These are phyloP conservation scores for Ophiobolus disseminans DNA, from an alignment of 2,329 filamentous ascomycete species.

Conservation along the genomic window DNA sequence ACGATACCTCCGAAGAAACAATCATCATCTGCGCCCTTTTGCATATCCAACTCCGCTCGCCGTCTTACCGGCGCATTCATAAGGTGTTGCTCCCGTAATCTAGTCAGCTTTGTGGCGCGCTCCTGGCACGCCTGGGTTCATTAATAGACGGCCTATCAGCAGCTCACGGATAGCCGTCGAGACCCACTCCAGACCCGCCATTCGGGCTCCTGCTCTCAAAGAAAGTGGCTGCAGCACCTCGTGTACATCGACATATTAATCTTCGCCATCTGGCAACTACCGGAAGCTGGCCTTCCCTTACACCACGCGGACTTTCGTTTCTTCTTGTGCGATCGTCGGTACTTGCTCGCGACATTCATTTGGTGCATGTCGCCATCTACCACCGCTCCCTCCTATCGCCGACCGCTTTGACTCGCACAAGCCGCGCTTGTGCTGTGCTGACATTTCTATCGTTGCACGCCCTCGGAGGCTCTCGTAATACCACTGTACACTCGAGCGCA, in stretches of 20 bases:
- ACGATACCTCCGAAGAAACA: too few relatives aligned
- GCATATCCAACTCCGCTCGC: too few relatives aligned
- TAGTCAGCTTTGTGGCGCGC: constrained; percentile 13
- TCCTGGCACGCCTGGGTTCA: constrained; percentile 7
- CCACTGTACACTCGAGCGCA: not conserved
- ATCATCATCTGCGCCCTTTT: too few relatives aligned
- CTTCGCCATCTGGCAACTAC: constrained; percentile 33
- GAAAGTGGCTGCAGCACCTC: constrained; percentile 21
- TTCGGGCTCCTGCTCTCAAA: constrained; percentile 16
- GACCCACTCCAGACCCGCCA: constrained; percentile 23
- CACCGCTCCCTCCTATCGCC: constrained; percentile 6
- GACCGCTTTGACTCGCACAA: constrained; percentile 20
- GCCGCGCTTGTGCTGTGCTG: constrained; percentile 19
- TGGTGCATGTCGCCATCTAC: constrained; percentile 22
- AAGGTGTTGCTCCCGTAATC: too few relatives aligned
- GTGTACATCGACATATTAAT: constrained; percentile 26
- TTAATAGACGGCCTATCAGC: constrained; percentile 27
- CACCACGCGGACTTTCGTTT: constrained; percentile 2
- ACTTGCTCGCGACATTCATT: constrained; percentile 4
- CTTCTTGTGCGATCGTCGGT: constrained; percentile 14
- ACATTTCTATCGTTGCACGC: constrained; percentile 13
- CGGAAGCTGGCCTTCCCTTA: constrained; percentile 40
- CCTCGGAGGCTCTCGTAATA: constrained; percentile 5
- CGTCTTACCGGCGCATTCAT: too few relatives aligned
- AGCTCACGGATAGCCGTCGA: constrained; percentile 19